A percentile compares a stretch with the other conserved stretches of the same genome.
Conservation (phyloP, 2,329 filamentous ascomycete genomes). For the Hymenoscyphus salicellus region DNA sequence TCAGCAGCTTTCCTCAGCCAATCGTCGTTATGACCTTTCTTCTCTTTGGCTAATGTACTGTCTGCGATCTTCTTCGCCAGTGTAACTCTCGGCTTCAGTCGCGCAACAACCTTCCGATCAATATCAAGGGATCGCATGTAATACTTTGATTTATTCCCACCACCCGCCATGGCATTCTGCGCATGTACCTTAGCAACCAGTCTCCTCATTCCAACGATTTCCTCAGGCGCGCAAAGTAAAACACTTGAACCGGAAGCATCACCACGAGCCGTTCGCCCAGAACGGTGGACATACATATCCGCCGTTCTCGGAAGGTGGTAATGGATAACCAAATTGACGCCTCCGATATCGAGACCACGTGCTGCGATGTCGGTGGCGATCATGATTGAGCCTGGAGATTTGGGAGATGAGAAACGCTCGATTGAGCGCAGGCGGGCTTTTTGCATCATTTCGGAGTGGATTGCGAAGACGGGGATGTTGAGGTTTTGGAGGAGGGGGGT, state of each 20-base stretch:
- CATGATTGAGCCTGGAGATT: slow-evolving; percentile 61
- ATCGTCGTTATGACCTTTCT: slow-evolving; percentile 76
- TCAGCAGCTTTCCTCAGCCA: slow-evolving; percentile 84
- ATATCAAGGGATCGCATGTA: slow-evolving; percentile 79
- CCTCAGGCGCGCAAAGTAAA: slow-evolving; percentile 85
- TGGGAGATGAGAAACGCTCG: slow-evolving; percentile 75
- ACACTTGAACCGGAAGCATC: slow-evolving; percentile 75
- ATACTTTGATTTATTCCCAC: slow-evolving; percentile 51
- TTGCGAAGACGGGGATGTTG: slow-evolving; percentile 67
- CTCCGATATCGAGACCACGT: slow-evolving; percentile 87
- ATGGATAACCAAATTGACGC: slow-evolving; percentile 85
- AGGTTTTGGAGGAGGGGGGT: slow-evolving; percentile 82
- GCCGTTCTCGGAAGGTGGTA: slow-evolving; percentile 92
- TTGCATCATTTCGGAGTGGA: slow-evolving; percentile 94
- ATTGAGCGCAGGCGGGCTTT: slow-evolving; percentile 92
- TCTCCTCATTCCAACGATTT: slow-evolving; percentile 78
- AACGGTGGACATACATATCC: slow-evolving; percentile 92
- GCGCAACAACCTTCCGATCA: slow-evolving; percentile 72
- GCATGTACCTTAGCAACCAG: slow-evolving; percentile 87
- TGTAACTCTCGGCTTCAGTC: slow-evolving; percentile 72
- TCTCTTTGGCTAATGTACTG: slow-evolving; percentile 79
- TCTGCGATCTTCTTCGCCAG: slow-evolving; percentile 89
- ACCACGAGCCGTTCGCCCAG: slow-evolving; percentile 87
- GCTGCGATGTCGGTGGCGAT: slow-evolving; percentile 93
- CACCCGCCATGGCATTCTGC: slow-evolving; percentile 42